These are phyloP conservation scores for Entomophthora muscae DNA, from an alignment of 371 early-diverging fungal species.

Conservation along the genomic window DNA sequence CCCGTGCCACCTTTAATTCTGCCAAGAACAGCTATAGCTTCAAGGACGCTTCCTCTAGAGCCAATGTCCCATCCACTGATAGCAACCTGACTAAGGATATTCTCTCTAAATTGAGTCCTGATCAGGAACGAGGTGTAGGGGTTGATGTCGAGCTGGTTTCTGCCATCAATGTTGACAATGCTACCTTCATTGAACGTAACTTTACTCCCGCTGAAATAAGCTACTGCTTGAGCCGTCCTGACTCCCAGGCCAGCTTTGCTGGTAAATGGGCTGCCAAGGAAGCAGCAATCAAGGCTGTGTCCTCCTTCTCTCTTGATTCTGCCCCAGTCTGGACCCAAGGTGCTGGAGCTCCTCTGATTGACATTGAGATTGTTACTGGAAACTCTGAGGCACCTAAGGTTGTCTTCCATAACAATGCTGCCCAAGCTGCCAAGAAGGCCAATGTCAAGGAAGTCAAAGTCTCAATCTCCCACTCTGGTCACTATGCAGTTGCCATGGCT, in stretches of 20 bases:
- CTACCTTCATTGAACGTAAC: conserved; percentile 78
- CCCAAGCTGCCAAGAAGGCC: conserved; percentile 51
- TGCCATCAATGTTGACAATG: too few relatives aligned
- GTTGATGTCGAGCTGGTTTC: conserved; percentile 90
- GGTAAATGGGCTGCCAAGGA: too few relatives aligned
- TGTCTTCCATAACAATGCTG: conserved; percentile 62
- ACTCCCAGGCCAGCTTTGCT: conserved; percentile 60
- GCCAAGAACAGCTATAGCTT: too few relatives aligned
- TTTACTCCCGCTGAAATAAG: conserved; percentile 60
- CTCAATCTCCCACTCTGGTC: conserved; percentile 84
- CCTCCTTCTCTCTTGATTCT: conserved; percentile 28
- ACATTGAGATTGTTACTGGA: conserved; percentile 67
- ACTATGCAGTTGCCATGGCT: conserved; percentile 81
- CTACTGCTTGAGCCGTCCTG: conserved; percentile 61
- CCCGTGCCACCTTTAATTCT: conserved; percentile 67
- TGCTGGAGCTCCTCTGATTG: conserved; percentile 37
- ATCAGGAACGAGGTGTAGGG: conserved; percentile 45
- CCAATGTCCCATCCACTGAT: conserved; percentile 16
- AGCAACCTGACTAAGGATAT: conserved; percentile 47
- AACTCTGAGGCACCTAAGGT: conserved; percentile 73
- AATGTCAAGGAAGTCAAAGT: conserved; percentile 67
- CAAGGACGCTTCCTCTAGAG: too few relatives aligned
- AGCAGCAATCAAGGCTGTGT: conserved; percentile 89
- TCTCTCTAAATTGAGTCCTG: conserved; percentile 33
- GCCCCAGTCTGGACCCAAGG: conserved; percentile 25